Conservation (phyloP, 2,329 filamentous ascomycete species). For the Tolypocladium ophioglossoides region DNA sequence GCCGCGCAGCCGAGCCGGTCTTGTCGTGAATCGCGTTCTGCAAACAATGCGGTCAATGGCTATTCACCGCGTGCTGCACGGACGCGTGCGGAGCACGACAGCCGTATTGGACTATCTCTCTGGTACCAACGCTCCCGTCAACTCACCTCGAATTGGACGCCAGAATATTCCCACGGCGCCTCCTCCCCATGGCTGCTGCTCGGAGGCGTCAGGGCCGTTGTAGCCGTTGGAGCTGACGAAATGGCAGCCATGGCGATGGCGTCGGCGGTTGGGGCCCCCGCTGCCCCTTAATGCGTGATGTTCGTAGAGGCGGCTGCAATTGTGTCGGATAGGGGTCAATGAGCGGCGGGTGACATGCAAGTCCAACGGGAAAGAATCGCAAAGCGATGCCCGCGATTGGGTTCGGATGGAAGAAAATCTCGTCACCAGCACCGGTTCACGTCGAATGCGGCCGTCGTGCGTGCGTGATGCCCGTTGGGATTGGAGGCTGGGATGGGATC, state of each 20-base stretch:
- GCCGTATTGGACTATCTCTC: not conserved
- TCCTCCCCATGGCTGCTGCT: conserved; percentile 38
- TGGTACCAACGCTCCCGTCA: not conserved
- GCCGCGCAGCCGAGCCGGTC: conserved; percentile 1
- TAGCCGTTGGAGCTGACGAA: conserved; percentile 33
- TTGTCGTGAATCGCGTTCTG: conserved; percentile 6
- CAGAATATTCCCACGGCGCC: conserved; percentile 31
- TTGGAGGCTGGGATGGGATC: not conserved
- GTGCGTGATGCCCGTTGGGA: not conserved
- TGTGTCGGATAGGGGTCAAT: not conserved
- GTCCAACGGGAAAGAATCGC: not conserved
- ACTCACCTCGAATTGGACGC: conserved; percentile 27
- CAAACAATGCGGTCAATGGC: not conserved
- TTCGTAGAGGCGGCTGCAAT: not conserved
- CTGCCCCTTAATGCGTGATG: conserved; percentile 12
- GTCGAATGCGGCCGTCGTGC: not conserved
- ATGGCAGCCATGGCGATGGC: conserved; percentile 38
- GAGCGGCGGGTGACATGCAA: not conserved
- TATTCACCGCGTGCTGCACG: not conserved
- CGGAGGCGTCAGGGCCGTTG: conserved; percentile 36
- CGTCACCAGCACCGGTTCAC: not conserved
- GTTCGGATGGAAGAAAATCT: not conserved
- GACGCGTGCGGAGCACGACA: not conserved
- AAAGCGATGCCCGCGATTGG: not conserved
- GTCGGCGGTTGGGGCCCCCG: conserved; percentile 13